These are phyloP conservation scores for Schwanniomyces pseudopolymorphus DNA, from an alignment of 805 yeast species.

Conservation along the genomic window DNA sequence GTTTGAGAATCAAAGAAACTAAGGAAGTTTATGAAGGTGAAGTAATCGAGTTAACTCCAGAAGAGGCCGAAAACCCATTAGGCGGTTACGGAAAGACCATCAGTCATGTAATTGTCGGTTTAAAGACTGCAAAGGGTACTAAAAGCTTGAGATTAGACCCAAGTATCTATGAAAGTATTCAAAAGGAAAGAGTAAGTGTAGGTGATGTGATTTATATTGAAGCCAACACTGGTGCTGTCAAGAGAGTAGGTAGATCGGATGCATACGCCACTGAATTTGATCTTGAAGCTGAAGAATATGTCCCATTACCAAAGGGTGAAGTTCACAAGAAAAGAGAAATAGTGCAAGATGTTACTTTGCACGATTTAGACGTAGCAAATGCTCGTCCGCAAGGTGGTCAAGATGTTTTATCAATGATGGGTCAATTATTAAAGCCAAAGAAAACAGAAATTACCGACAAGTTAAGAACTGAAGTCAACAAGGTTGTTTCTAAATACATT, in stretches of 20 bases:
- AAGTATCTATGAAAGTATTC: slow-evolving; percentile 87
- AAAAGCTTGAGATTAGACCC: slow-evolving; percentile 89
- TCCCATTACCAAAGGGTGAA: slow-evolving; percentile 97
- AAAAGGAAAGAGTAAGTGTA: slow-evolving; percentile 88
- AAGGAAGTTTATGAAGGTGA: slow-evolving; percentile 98
- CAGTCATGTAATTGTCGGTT: slow-evolving; percentile 88
- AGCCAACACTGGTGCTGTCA: slow-evolving; percentile 96
- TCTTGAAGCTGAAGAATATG: slow-evolving; percentile 97
- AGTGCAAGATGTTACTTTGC: slow-evolving; percentile 95
- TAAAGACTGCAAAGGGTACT: slow-evolving; percentile 89
- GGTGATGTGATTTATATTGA: slow-evolving; percentile 98
- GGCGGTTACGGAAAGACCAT: slow-evolving; percentile 98
- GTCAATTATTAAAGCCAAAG: slow-evolving; percentile 91
- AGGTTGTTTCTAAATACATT: slow-evolving; percentile 92
- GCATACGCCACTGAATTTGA: slow-evolving; percentile 98
- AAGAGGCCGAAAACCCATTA: slow-evolving; percentile 93
- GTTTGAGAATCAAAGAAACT: slow-evolving; percentile 92
- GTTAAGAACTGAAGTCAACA: slow-evolving; percentile 88
- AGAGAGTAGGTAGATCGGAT: slow-evolving; percentile 97
- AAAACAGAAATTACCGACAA: slow-evolving; percentile 97
- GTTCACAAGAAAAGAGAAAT: slow-evolving; percentile 97
- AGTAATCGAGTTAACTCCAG: slow-evolving; percentile 92
- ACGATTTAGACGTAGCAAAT: slow-evolving; percentile 94
- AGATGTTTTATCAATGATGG: slow-evolving; percentile 94
- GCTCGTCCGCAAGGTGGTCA: slow-evolving; percentile 97